Percentiles rank a stretch among this genome's conserved stretches.
Conservation (phyloP, 257 asterid species). For the Ballota nigra region DNA sequence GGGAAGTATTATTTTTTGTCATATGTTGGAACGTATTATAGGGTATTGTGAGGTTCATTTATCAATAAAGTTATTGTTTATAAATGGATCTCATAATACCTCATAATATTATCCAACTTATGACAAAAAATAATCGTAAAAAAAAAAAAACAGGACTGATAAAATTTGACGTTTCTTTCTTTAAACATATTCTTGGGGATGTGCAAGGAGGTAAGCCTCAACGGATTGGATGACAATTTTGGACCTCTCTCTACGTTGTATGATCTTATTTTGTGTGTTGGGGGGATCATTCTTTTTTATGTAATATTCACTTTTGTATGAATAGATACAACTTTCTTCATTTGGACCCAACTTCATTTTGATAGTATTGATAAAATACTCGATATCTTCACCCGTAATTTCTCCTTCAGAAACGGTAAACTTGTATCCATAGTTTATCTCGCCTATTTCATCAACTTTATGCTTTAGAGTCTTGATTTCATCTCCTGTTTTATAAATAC, state of each 20-base stretch:
- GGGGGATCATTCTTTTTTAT: constrained; percentile 27
- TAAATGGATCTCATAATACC: no score
- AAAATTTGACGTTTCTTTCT: no score
- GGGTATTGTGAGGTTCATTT: no score
- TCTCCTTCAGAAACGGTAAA: not conserved
- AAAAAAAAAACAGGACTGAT: no score
- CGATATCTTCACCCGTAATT: not conserved
- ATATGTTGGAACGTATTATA: no score
- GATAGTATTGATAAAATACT: not conserved
- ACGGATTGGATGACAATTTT: constrained; percentile 21
- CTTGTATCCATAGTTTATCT: not conserved
- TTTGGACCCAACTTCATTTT: not conserved
- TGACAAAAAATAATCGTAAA: no score
- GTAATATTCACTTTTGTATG: constrained; percentile 27
- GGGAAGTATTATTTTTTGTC: no score
- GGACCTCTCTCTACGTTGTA: constrained; percentile 30
- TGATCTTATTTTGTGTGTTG: constrained; percentile 29
- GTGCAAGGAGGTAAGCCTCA: constrained; percentile 34
- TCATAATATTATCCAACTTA: no score
- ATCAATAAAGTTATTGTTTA: no score
- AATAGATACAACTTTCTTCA: constrained; percentile 38
- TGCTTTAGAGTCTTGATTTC: not conserved
- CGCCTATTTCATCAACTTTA: not conserved
- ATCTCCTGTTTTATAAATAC: not conserved
- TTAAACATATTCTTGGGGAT: constrained; percentile 28